Conservation (phyloP, 345 rosid species). For the Geranium rotundifolium region DNA sequence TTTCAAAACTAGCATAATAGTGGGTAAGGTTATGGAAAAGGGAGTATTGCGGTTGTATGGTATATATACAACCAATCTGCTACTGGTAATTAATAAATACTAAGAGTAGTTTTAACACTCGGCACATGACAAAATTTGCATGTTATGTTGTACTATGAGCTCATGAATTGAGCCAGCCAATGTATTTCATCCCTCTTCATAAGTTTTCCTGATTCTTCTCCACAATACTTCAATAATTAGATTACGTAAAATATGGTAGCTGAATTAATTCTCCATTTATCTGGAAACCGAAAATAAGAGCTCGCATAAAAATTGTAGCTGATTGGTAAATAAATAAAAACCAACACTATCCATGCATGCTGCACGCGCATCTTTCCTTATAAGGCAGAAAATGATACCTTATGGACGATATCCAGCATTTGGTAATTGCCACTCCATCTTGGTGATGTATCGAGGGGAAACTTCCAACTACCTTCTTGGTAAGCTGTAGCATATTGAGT, state of each 20-base stretch:
- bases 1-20: too few relatives aligned
- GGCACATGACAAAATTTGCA: constrained; percentile 2
- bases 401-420: constrained; percentile 71
- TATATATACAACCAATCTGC: too few relatives aligned
- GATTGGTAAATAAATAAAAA: background rate
- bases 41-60: too few relatives aligned
- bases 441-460: constrained; percentile 69
- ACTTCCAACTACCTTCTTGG: constrained; percentile 84
- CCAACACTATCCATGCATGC: background rate
- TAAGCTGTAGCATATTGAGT: constrained; percentile 47
- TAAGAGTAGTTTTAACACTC: constrained; percentile 5
- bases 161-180: too few relatives aligned
- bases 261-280: background rate
- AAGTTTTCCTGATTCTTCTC: background rate
- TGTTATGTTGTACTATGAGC: background rate
- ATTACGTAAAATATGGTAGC: too few relatives aligned
- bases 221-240: too few relatives aligned
- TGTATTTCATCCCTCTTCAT: background rate
- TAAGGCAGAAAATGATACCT: constrained; percentile 29
- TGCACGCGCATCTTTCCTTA: background rate
- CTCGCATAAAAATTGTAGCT: background rate
- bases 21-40: too few relatives aligned
- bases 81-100: too few relatives aligned
- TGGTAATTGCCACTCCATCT: constrained; percentile 92
- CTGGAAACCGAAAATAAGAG: background rate